A percentile compares a stretch with the other conserved stretches of the same genome.
Conservation (phyloP, 176 grass and related monocot species). For the Carex scoparia region DNA sequence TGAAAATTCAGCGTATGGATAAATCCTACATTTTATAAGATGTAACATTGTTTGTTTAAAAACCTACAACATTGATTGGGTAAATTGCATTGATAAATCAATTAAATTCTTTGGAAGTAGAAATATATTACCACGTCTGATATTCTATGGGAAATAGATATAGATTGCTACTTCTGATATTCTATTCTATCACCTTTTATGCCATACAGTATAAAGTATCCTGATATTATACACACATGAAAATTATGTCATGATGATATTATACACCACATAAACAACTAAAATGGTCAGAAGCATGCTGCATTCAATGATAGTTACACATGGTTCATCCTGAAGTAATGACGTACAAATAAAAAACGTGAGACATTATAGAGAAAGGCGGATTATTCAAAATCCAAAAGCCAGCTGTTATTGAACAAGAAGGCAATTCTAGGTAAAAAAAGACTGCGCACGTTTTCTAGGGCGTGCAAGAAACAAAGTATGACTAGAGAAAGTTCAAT, state of each 20-base stretch:
- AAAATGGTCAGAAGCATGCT: not conserved
- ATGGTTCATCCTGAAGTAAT: not conserved
- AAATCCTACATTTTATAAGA: not conserved
- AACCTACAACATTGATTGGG: not conserved
- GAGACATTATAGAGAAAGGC: not conserved
- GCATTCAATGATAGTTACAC: not conserved
- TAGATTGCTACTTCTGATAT: not conserved
- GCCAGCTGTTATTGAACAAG: not conserved
- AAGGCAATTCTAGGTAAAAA: not conserved
- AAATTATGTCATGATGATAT: not conserved
- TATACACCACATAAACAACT: not conserved
- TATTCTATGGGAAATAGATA: not conserved
- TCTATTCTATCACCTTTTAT: not conserved
- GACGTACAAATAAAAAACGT: not conserved
- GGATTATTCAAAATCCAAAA: not conserved
- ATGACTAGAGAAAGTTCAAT: not conserved
- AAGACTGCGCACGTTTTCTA: not conserved
- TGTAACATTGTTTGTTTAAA: not conserved
- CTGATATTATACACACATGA: not conserved
- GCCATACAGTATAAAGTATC: not conserved
- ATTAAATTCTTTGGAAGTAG: not conserved
- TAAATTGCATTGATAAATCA: constrained; percentile 6
- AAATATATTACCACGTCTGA: not conserved
- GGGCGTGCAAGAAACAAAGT: not conserved
- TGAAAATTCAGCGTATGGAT: not conserved